Evolutionary conservation across 257 asterid genomes (phyloP), one percentile per base, ranked within the genome.

Genomic region (Capsicum chinense): DNA sequence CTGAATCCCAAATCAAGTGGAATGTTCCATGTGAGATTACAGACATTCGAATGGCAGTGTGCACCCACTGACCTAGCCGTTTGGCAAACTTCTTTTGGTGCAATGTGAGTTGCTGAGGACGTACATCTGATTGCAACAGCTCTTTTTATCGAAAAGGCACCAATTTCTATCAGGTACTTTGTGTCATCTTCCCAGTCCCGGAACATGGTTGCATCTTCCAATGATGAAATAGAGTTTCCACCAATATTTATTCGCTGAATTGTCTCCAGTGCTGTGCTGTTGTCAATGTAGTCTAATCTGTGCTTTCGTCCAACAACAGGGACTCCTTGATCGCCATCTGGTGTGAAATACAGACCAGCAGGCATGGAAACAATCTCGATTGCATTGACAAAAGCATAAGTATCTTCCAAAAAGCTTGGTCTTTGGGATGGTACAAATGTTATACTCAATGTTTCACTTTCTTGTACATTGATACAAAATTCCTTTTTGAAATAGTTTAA

Each of bases 1-100:
- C 95, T 85, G 76, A 92, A 93, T 73, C 93, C 97, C 85, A 90
- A 83, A 50, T 91, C 89, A 83, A 92, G 92, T 50, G 91, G 89
- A 83, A 91, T 90, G 82, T 70, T 85, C 97, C 95, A 93, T 16
- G 90, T 86, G 19, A 88, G 91, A 68, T 84, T 81, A 76, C 71
- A 64, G 6, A 62, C 58, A 56, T 78, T 59, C 63, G 37, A 56
- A 64, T 83, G 78, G 70, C 80, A 52, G 52, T 87, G 84, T n/a
- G 76, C 84, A 47, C 76, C 78, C 64, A 87, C 68, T 71, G 84
- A 56, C 86, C 92, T 89, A 79, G 88, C 83, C 48, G 92, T 85
- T 76, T 84, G 87, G 86, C 89, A 83, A 26, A 79, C 57, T 35
- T 35, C 64, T 37, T 7, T 35, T 7, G 64, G 83, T 60, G 91